phyloP scores from a whole-genome alignment of 371 early-diverging fungal species.

The Mucor racemosus region DNA sequence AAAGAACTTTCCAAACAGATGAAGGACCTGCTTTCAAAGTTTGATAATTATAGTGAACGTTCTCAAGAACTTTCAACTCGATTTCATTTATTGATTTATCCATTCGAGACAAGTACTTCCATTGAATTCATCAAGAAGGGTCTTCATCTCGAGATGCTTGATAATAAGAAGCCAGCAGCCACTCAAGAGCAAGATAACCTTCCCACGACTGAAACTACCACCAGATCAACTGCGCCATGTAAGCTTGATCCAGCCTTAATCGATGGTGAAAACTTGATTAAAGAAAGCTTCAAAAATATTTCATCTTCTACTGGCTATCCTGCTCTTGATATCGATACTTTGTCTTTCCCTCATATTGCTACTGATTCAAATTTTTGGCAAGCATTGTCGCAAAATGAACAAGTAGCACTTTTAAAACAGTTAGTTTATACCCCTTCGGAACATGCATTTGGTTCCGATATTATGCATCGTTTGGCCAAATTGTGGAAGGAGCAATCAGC shows the following conservation, averaged over 20 bases:
- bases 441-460: constrained; percentile 10
- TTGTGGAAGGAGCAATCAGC: constrained; percentile 11
- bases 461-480: constrained; percentile 10
- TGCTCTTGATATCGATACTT: constrained; percentile 11
- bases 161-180: background rate
- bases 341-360: constrained; percentile 18
- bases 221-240: constrained; percentile 11
- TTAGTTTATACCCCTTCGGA: constrained; percentile 17
- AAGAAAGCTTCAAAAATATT: constrained; percentile 8
- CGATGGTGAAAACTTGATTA: constrained; percentile 14
- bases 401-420: constrained; percentile 1
- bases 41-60: background rate
- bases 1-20: constrained; percentile 26
- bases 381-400: background rate
- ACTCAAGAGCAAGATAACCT: constrained; percentile 4
- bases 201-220: background rate
- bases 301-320: background rate
- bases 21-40: constrained; percentile 13
- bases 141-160: constrained; percentile 18
- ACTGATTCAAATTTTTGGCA: background rate
- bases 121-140: constrained; percentile 30
- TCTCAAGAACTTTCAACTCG: constrained; percentile 33
- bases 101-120: constrained; percentile 27
- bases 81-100: constrained; percentile 39
- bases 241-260: constrained; percentile 15